A percentile compares a stretch with the other conserved stretches of the same genome.
These are phyloP conservation scores for Penicillium sp. DNA, from an alignment of 2,329 filamentous ascomycete species.

Conservation along the genomic window DNA sequence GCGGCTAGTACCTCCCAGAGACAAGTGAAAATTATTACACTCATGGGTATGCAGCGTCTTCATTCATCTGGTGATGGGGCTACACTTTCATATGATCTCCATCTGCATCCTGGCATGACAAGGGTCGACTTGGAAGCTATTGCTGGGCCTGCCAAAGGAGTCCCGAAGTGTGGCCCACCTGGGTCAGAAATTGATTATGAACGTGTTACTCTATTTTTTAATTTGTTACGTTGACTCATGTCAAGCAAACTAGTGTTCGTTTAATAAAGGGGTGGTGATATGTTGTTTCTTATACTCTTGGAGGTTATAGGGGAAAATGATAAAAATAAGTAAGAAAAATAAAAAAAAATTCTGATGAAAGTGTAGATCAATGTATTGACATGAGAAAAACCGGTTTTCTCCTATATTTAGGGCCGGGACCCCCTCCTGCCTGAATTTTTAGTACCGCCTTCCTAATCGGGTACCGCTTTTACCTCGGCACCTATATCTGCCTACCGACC, in stretches of 20 bases:
- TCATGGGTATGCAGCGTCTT: constrained; percentile 56
- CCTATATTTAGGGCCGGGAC: no score
- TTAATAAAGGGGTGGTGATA: constrained; percentile 1
- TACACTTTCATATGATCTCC: constrained; percentile 66
- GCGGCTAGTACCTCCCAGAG: constrained; percentile 56
- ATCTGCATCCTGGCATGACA: constrained; percentile 64
- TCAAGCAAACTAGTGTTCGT: neutral
- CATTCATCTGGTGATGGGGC: constrained; percentile 45
- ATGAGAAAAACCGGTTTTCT: no score
- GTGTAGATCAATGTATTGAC: no score
- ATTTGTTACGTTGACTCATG: constrained; percentile 50
- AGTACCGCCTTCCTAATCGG: no score
- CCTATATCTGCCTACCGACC: no score
- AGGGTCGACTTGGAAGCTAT: constrained; percentile 69
- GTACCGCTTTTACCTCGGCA: no score
- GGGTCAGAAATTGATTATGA: constrained; percentile 60
- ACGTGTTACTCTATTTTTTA: constrained; percentile 65
- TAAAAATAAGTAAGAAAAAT: no score
- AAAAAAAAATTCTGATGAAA: no score
- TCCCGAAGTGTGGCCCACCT: constrained; percentile 48
- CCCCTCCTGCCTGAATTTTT: no score
- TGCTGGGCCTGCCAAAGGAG: constrained; percentile 56
- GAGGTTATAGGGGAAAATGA: no score
- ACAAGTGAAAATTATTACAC: constrained; percentile 68
- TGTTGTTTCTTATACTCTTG: no score